Conservation (phyloP, 768 basidiomycete species). For the Tylopilus sp. region DNA sequence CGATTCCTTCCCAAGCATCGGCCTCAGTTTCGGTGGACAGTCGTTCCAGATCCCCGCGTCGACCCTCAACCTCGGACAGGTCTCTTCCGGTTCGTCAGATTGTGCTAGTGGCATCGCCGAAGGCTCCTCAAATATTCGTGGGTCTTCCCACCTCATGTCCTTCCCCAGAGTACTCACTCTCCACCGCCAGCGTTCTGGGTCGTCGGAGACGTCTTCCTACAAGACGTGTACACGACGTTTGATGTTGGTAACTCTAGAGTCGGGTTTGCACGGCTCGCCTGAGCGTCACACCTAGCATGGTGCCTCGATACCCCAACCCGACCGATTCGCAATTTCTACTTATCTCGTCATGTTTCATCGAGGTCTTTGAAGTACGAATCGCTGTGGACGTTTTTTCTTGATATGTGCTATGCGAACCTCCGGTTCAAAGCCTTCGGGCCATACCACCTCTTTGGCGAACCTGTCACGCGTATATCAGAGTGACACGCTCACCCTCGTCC, state of each 20-base stretch:
- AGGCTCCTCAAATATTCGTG: slow-evolving; percentile 1
- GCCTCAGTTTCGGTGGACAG: slow-evolving; percentile 37
- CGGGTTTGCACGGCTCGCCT: slow-evolving; percentile 33
- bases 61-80: slow-evolving; percentile 38
- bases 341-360: no score
- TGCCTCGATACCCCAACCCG: no score
- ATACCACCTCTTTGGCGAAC: no score
- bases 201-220: slow-evolving; percentile 39
- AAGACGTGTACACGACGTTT: slow-evolving; percentile 41
- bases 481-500: no score
- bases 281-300: no score
- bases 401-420: no score
- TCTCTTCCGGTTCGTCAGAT: slow-evolving; percentile 16
- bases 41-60: slow-evolving; percentile 30
- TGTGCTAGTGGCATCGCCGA: slow-evolving; percentile 32
- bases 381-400: no score
- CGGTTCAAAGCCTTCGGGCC: no score
- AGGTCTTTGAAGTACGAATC: no score
- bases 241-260: slow-evolving; percentile 35
- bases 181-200: slow-evolving; percentile 26
- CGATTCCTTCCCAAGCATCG: slow-evolving; percentile 23
- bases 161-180: background rate
- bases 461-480: no score
- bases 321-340: no score
- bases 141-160: background rate